Evolutionary conservation across 805 yeast genomes (phyloP).

Genomic region (Candida pseudoglaebosa): DNA sequence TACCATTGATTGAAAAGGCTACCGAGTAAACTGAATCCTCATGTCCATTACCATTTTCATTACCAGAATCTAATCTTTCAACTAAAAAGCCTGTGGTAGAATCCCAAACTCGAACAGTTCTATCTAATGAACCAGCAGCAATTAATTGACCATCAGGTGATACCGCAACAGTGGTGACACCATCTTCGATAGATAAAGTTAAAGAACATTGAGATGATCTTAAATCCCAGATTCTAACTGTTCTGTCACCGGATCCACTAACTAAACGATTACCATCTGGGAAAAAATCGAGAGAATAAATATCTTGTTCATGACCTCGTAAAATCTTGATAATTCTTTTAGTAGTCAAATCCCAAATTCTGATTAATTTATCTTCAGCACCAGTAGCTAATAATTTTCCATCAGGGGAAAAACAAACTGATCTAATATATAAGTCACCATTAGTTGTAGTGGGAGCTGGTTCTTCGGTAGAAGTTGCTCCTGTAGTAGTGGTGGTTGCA

Average conservation of each 20-base stretch:
- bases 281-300: constrained; percentile 91
- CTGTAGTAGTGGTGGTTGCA: constrained; percentile 22
- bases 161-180: constrained; percentile 96
- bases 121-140: constrained; percentile 95
- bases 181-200: constrained; percentile 90
- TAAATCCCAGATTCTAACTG: constrained; percentile 95
- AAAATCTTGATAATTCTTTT: constrained; percentile 80
- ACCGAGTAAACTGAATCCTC: constrained; percentile 94
- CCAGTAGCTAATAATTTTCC: constrained; percentile 89
- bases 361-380: constrained; percentile 83
- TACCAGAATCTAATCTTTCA: constrained; percentile 87
- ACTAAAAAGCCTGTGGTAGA: constrained; percentile 87
- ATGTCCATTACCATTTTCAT: constrained; percentile 87
- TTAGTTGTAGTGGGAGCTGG: constrained; percentile 44
- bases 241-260: constrained; percentile 94
- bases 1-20: constrained; percentile 86
- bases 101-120: constrained; percentile 97
- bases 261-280: constrained; percentile 91
- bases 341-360: constrained; percentile 93
- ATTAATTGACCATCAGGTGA: constrained; percentile 91
- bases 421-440: constrained; percentile 87
- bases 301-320: constrained; percentile 96
- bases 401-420: constrained; percentile 96
- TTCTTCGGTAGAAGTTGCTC: constrained; percentile 22
- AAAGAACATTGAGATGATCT: constrained; percentile 83